Percentiles rank a stretch among this genome's conserved stretches.
Conservation (phyloP, 768 basidiomycete genomes). For the Auricularia heimuer region DNA sequence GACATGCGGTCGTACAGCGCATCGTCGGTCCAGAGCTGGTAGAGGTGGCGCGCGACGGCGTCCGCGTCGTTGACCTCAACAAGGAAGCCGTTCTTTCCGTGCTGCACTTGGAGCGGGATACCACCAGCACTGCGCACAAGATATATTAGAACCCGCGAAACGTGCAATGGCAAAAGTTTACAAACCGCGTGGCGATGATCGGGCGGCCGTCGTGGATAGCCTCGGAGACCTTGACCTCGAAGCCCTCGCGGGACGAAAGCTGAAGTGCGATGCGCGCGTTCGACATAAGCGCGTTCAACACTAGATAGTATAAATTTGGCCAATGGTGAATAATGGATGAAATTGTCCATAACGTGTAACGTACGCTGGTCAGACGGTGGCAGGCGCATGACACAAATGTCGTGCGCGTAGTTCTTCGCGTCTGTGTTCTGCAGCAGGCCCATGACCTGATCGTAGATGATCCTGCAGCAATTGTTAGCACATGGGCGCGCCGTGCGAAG, state of each 20-base stretch:
- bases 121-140: slow-evolving; percentile 54
- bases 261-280: slow-evolving; percentile 86
- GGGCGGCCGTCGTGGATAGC: slow-evolving; percentile 87
- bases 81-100: slow-evolving; percentile 84
- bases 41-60: slow-evolving; percentile 66
- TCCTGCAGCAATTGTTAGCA: slow-evolving; percentile 29
- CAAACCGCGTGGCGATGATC: slow-evolving; percentile 53
- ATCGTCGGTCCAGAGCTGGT: slow-evolving; percentile 68
- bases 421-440: slow-evolving; percentile 43
- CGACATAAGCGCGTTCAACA: slow-evolving; percentile 81
- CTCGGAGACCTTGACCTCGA: slow-evolving; percentile 95
- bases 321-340: background rate
- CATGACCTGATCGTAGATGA: slow-evolving; percentile 76
- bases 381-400: slow-evolving; percentile 67
- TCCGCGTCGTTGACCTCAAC: slow-evolving; percentile 68
- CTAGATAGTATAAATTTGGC: slow-evolving; percentile 6
- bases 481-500: slow-evolving; percentile 7
- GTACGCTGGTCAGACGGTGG: slow-evolving; percentile 68
- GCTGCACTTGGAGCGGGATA: slow-evolving; percentile 83
- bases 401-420: slow-evolving; percentile 44
- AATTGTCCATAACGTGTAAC: slow-evolving; percentile 32
- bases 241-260: slow-evolving; percentile 88
- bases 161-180: too few relatives aligned
- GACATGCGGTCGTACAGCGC: slow-evolving; percentile 41
- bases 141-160: too few relatives aligned